Evolutionary conservation across 257 asterid species (phyloP).

Genomic region (Plantago major): DNA sequence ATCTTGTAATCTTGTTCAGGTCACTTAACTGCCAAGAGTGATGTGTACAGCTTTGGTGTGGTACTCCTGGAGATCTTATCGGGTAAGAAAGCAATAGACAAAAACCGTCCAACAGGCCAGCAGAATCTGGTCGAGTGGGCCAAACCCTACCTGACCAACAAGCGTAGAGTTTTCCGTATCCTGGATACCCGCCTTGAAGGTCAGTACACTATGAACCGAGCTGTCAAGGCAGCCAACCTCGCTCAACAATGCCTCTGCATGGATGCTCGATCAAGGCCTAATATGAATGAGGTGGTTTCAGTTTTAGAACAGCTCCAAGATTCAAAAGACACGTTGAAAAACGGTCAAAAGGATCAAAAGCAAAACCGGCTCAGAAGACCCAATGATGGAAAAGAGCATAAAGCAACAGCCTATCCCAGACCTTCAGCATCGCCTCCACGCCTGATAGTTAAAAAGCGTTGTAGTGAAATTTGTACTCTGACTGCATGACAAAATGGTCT

Average conservation of each 20-base stretch:
- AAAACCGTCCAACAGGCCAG: constrained; percentile 75
- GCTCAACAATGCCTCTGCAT: constrained; percentile 59
- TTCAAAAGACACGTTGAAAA: constrained; percentile 29
- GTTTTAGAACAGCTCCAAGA: constrained; percentile 57
- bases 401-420: constrained; percentile 45
- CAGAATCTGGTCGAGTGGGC: constrained; percentile 86
- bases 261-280: constrained; percentile 70
- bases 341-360: constrained; percentile 26
- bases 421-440: constrained; percentile 35
- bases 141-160: constrained; percentile 63
- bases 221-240: constrained; percentile 52
- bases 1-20: constrained; percentile 32
- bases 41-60: constrained; percentile 85
- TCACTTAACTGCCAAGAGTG: constrained; percentile 81
- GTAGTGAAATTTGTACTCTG: constrained; percentile 9
- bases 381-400: constrained; percentile 25
- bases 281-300: constrained; percentile 59
- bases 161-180: constrained; percentile 56
- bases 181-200: constrained; percentile 74
- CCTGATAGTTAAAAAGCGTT: constrained; percentile 9
- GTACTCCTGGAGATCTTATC: constrained; percentile 72
- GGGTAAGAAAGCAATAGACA: constrained; percentile 77
- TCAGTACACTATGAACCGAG: constrained; percentile 49
- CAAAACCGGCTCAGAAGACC: constrained; percentile 25
- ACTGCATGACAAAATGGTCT: background rate